Evolutionary conservation across 805 yeast species (phyloP), one percentile per base, ranked within the genome.

Genomic region (Metschnikowia lachancei): DNA sequence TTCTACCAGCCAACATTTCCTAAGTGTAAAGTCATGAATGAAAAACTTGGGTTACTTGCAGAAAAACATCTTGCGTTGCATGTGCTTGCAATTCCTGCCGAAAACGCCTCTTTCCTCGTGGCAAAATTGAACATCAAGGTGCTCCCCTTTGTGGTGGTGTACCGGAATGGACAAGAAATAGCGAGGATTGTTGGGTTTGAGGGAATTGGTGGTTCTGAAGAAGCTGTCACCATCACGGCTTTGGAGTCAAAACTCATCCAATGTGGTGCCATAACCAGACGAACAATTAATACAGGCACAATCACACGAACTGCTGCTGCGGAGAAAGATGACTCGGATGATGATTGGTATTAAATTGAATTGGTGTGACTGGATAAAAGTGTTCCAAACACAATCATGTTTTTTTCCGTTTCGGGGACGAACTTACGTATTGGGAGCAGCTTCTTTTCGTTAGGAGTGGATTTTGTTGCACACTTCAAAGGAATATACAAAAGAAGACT

Each of bases 141-240:
- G 10, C 69, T 88, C 4, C 96, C 96, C 0, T 83, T 82, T 53
- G 81, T 87, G 2, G 63, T 85, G 1, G 69, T 81, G 8, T 88
- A 83, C 58, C 67, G 66, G 11, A 67, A 76, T 31, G 91, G 91
- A 1, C 63, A 72, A 36, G 92, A 86, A 55, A 59, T 69, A 3
- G 72, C 75, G 12, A 66, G 87, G 50, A 57, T 87, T 4, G 74
- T 87, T 4, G 96, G 96, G 5, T 83, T 88, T 56, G 83, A 82
- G 43, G 75, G 77, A 28, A 65, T 87, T 36, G 77, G 81, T 24
- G 56, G 60, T 30, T 66, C 74, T 41, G 66, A 72, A 3, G 71
- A 74, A 41, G 75, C 70, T 34, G 81, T 83, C 54, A 57, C 70
- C 2, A 55, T 77, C 8, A 74, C 69, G 36, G 57, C 70, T 2